phyloP scores from a whole-genome alignment of 1,284 basidiomycete genomes.

The Puccinia horiana region DNA sequence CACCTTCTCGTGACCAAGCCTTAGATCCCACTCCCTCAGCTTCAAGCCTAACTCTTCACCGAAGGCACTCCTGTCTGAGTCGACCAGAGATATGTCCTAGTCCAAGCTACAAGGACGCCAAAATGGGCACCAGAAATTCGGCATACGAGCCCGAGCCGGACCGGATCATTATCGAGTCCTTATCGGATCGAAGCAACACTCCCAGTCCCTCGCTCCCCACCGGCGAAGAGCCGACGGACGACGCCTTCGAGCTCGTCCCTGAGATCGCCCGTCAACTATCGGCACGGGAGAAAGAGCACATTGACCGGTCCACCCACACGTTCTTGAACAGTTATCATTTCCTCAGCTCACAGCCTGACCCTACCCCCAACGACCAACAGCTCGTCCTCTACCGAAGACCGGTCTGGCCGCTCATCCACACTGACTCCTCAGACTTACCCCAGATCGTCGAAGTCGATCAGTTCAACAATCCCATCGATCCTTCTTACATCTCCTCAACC shows the following conservation, averaged over 20 bases:
- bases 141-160: slow-evolving; percentile 2
- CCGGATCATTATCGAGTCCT: not conserved
- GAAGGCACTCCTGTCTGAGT: not conserved
- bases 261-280: not conserved
- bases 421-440: not conserved
- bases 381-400: not conserved
- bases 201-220: not conserved
- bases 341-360: not conserved
- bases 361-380: not conserved
- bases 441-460: not conserved
- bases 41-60: not conserved
- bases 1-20: not conserved
- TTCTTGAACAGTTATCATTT: not conserved
- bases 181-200: not conserved
- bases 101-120: not conserved
- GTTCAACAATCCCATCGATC: not conserved
- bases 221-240: not conserved
- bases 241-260: not conserved
- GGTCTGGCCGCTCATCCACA: not conserved
- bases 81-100: not conserved
- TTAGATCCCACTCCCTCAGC: not conserved
- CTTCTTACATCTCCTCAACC: not conserved
- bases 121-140: not conserved
- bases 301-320: not conserved
- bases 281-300: not conserved